These are phyloP conservation scores for Gelatoporia subvermispora DNA, from an alignment of 768 basidiomycete species.

Conservation along the genomic window DNA sequence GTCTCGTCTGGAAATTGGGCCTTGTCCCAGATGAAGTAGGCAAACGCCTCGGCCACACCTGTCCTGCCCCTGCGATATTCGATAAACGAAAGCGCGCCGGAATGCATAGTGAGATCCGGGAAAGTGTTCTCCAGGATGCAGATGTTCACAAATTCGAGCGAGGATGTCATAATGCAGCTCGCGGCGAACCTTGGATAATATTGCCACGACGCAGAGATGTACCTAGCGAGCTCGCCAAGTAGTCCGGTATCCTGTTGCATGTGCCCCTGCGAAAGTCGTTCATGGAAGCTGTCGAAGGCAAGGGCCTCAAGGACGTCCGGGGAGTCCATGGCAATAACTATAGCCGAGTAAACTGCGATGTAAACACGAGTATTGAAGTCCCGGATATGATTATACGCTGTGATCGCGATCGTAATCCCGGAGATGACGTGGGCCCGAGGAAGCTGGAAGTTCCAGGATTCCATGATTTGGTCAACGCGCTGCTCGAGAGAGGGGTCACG, in stretches of 20 bases:
- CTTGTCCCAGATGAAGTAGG: conserved; percentile 5
- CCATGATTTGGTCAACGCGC: not conserved
- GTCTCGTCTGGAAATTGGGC: not conserved
- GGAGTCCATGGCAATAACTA: conserved; percentile 35
- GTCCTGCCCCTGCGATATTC: not conserved
- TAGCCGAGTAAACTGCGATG: conserved; percentile 38
- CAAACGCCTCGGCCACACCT: not conserved
- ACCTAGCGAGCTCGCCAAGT: conserved; percentile 21
- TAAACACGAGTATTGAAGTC: conserved; percentile 25
- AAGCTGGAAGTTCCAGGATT: not conserved
- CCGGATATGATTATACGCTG: conserved; percentile 9
- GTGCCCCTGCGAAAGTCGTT: not conserved
- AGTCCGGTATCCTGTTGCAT: not conserved
- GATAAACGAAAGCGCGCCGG: not conserved
- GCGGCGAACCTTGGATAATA: conserved; percentile 26
- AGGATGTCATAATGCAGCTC: conserved; percentile 31
- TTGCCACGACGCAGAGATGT: conserved; percentile 25
- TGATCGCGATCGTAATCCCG: conserved; percentile 3
- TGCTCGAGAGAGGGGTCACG: conserved; percentile 2
- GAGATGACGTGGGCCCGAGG: conserved; percentile 2
- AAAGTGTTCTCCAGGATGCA: conserved; percentile 29
- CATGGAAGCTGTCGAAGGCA: not conserved
- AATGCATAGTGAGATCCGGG: conserved; percentile 20
- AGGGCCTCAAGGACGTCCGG: conserved; percentile 10
- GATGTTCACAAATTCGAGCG: conserved; percentile 31